Conservation (phyloP, 1,139 yeast genomes). For the Saccharomycopsis hybrid region DNA sequence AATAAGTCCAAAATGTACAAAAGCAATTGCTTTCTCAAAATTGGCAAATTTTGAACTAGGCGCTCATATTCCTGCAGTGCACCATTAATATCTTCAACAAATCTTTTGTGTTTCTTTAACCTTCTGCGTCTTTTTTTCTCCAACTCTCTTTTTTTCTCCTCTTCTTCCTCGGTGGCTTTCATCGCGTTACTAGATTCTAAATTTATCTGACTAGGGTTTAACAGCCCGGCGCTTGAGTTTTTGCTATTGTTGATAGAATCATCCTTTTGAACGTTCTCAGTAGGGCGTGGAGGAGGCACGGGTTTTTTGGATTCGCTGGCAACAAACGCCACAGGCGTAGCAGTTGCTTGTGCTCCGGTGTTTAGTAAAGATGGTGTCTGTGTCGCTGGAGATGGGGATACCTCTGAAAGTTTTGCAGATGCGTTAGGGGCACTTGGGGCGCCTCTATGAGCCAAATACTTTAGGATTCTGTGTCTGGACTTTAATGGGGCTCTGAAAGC, state of each 20-base stretch:
- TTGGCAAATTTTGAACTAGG: constrained; percentile 62
- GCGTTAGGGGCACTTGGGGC: constrained; percentile 14
- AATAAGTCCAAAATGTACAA: constrained; percentile 82
- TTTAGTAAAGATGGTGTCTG: background rate
- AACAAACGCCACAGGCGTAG: background rate
- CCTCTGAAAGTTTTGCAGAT: background rate
- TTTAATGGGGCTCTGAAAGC: constrained; percentile 72
- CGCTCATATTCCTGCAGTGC: constrained; percentile 67
- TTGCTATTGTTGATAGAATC: background rate
- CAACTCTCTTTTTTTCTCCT: constrained; percentile 30
- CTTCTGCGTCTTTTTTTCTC: constrained; percentile 31
- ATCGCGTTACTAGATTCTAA: background rate
- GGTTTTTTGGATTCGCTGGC: background rate
- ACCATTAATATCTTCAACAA: constrained; percentile 54
- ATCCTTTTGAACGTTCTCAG: background rate
- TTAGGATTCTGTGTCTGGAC: constrained; percentile 51
- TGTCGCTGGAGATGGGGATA: background rate
- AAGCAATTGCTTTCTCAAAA: constrained; percentile 70
- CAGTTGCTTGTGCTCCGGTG: background rate
- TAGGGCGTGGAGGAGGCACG: background rate
- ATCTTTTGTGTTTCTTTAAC: constrained; percentile 33
- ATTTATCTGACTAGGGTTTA: background rate
- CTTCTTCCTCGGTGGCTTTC: constrained; percentile 21
- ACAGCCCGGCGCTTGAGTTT: background rate
- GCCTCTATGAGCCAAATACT: constrained; percentile 50